Conservation (phyloP, 2,329 filamentous ascomycete species). For the Trichoderma koningii region DNA sequence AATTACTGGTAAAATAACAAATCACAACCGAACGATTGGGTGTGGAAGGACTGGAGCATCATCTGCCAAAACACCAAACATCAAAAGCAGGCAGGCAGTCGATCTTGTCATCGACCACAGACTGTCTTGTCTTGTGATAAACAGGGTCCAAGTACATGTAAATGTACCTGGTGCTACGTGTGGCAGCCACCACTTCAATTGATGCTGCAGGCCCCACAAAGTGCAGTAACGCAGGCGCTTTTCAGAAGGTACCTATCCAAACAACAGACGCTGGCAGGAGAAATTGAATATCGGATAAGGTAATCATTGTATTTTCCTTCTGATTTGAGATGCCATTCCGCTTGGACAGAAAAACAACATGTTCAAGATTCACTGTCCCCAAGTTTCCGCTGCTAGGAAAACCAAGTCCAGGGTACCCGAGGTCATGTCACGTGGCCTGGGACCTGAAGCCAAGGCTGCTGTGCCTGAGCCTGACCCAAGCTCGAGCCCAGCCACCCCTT, state of each 20-base stretch:
- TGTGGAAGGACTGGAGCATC: not conserved
- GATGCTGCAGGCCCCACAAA: not conserved
- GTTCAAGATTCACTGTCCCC: too few species aligned
- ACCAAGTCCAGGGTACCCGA: not conserved
- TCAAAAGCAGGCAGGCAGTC: not conserved
- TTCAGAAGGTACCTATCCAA: not conserved
- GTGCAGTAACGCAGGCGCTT: not conserved
- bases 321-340: too few species aligned
- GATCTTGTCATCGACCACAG: not conserved
- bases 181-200: not conserved
- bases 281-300: too few species aligned
- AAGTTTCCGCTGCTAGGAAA: not conserved
- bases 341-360: too few species aligned
- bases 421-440: constrained; percentile 12
- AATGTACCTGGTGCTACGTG: not conserved
- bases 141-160: constrained; percentile 1
- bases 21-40: not conserved
- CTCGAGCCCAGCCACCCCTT: constrained; percentile 16
- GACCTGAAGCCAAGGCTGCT: not conserved
- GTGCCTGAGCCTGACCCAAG: not conserved
- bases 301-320: too few species aligned
- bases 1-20: not conserved
- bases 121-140: not conserved
- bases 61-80: not conserved
- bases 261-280: too few species aligned